phyloP scores from a whole-genome alignment of 192 early-diverging fungal species.

The Piromyces finnis region DNA sequence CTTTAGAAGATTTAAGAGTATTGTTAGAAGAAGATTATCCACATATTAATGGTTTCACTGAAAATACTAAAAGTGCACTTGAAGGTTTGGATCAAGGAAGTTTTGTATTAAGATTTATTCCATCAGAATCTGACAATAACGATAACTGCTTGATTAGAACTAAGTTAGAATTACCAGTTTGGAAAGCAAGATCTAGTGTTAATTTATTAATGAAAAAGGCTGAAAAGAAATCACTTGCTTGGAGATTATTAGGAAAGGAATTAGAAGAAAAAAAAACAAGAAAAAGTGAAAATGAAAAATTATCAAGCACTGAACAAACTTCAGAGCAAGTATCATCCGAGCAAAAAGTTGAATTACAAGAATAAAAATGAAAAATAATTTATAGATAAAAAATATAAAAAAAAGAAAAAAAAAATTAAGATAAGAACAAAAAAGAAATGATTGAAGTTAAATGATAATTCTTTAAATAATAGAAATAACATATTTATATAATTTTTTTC shows the following conservation, averaged over 20 bases:
- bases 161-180: constrained; percentile 41
- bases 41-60: background rate
- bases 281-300: background rate
- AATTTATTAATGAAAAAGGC: constrained; percentile 57
- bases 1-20: constrained; percentile 8
- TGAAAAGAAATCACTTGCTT: constrained; percentile 31
- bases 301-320: background rate
- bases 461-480: too few species aligned
- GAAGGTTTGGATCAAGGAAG: constrained; percentile 10
- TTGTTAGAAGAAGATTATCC: constrained; percentile 6
- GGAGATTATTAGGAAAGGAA: constrained; percentile 13
- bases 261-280: background rate
- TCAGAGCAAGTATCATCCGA: background rate
- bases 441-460: too few species aligned
- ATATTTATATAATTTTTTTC: too few species aligned
- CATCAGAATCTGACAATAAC: constrained; percentile 1
- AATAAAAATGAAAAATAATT: too few species aligned
- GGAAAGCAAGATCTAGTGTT: constrained; percentile 51
- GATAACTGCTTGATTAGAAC: constrained; percentile 4
- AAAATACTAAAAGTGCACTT: background rate
- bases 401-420: too few species aligned
- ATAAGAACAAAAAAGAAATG: too few species aligned
- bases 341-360: background rate
- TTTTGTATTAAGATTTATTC: constrained; percentile 20
- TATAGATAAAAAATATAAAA: too few species aligned